A percentile compares a stretch with the other conserved stretches of the same genome.
Evolutionary conservation across 2,329 filamentous ascomycete species (phyloP).

Genomic region (Sordariomycetes sp.): DNA sequence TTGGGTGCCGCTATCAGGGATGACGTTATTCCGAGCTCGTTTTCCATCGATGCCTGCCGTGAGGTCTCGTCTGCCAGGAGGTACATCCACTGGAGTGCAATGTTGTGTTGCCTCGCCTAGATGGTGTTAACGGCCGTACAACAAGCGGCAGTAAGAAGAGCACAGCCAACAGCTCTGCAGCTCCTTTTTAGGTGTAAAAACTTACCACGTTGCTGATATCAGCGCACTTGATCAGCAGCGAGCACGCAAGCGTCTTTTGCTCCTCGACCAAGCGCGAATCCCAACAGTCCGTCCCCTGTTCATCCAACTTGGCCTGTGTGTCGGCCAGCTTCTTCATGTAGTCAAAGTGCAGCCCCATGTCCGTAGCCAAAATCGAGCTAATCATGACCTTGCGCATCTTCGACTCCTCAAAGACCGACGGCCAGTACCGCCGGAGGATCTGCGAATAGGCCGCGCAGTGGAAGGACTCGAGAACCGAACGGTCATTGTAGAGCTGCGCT

Average conservation of each 20-base stretch:
- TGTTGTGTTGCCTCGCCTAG: conserved; percentile 69
- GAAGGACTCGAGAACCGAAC: conserved; percentile 91
- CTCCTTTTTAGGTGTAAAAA: conserved; percentile 12
- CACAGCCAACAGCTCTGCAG: neutral
- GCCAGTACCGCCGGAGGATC: conserved; percentile 88
- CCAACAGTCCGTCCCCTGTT: conserved; percentile 57
- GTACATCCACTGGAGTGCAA: conserved; percentile 79
- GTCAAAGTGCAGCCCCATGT: conserved; percentile 94
- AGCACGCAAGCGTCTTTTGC: conserved; percentile 70
- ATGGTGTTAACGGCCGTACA: conserved; percentile 69
- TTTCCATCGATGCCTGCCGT: conserved; percentile 84
- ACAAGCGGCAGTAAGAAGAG: conserved; percentile 11
- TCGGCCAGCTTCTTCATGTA: conserved; percentile 86
- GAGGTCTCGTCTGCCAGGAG: conserved; percentile 94
- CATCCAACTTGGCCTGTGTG: conserved; percentile 63
- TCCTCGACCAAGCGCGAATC: conserved; percentile 63
- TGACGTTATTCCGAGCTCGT: conserved; percentile 73
- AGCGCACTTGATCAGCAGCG: conserved; percentile 90
- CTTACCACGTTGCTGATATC: conserved; percentile 96
- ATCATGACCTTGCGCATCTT: conserved; percentile 86
- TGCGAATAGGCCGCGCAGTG: conserved; percentile 96
- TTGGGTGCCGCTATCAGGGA: conserved; percentile 77
- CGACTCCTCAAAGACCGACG: conserved; percentile 61
- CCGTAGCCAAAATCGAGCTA: conserved; percentile 91
- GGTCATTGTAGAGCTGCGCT: conserved; percentile 92